These are phyloP conservation scores for Talaromyces sp. DNA, from an alignment of 2,329 filamentous ascomycete species.

Conservation along the genomic window DNA sequence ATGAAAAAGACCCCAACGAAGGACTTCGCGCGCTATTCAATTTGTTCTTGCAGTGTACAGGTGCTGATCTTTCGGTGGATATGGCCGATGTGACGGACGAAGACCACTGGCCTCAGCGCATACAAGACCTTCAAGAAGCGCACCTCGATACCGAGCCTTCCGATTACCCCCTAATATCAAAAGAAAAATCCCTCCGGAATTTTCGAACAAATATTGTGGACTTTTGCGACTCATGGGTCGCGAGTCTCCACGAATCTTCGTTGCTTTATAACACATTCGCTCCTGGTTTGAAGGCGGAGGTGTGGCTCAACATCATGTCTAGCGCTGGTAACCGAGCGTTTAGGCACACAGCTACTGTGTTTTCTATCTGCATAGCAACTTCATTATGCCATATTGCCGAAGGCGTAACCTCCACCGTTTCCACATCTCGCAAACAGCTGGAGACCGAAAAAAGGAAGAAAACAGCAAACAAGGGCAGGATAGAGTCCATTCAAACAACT, in stretches of 20 bases:
- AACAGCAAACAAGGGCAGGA: slow-evolving; percentile 70
- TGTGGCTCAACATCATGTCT: slow-evolving; percentile 89
- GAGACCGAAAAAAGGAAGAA: slow-evolving; percentile 70
- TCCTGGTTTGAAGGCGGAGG: slow-evolving; percentile 80
- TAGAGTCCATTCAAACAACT: slow-evolving; percentile 66
- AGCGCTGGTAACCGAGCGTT: slow-evolving; percentile 84
- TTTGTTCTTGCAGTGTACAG: slow-evolving; percentile 62
- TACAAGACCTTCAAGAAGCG: slow-evolving; percentile 80
- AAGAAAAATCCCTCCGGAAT: slow-evolving; percentile 65
- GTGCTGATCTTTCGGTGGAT: slow-evolving; percentile 73
- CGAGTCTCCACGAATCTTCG: slow-evolving; percentile 74
- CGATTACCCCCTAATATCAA: slow-evolving; percentile 88
- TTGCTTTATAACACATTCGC: slow-evolving; percentile 70
- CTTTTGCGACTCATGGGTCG: slow-evolving; percentile 74
- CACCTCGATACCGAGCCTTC: slow-evolving; percentile 78
- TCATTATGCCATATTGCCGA: slow-evolving; percentile 69
- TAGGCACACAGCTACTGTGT: slow-evolving; percentile 85
- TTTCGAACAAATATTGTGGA: slow-evolving; percentile 73
- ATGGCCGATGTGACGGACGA: slow-evolving; percentile 82
- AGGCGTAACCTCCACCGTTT: slow-evolving; percentile 65
- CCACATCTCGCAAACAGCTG: slow-evolving; percentile 70
- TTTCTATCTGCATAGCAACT: slow-evolving; percentile 72
- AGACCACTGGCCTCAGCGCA: slow-evolving; percentile 73
- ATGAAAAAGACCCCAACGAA: slow-evolving; percentile 50
- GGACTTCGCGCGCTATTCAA: slow-evolving; percentile 57